Evolutionary conservation across 805 yeast species (phyloP), one percentile per base, ranked within the genome.

Genomic region (Ogataea trehaloabstinens): DNA sequence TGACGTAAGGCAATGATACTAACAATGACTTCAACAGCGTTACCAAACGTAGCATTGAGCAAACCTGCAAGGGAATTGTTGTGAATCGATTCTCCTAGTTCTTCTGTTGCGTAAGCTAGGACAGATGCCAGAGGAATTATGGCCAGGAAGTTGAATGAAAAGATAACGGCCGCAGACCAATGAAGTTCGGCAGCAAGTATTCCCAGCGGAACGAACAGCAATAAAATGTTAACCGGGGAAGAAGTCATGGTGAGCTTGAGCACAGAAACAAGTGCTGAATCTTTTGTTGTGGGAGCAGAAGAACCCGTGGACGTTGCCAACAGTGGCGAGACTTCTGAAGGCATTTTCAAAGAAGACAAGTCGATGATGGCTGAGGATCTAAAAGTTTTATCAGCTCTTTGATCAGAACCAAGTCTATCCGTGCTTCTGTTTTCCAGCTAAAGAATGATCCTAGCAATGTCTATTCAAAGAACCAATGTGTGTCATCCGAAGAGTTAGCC

Each of bases 1-100:
- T 85, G 83, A 50, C 67, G 71, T 53, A 93, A 71, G 1, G 99
- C 99, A 51, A 93, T 88, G 19, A 93, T 70, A 2, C 96, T 85
- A 24, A 93, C 98, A 61, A 93, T 93, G 44, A 93, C 78, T 67
- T 93, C 99, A 17, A 93, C 96, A 2, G 98, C 98, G 61, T 93
- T 93, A 42, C 99, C 99, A 60, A 93, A 87, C 7, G 98, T 90
- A 2, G 99, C 99, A 65, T 93, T 93, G 55, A 93, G 71, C 47
- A 93, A 71, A 0, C 98, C 98, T 11, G 99, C 98, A 18, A 91
- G 49, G 7, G 97, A 90, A 55, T 88, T 85, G 44, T 98, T 97
- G 34, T 59, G 56, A 24, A 88, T 88, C 47, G 84, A 81, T 42
- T 78, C 85, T 30, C 96, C 79, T 40, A 93, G 71, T 55, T 89